A percentile compares a stretch with the other conserved stretches of the same genome.
Evolutionary conservation across 176 grass and related monocot genomes (phyloP).

Genomic region (Oryza meyeriana): DNA sequence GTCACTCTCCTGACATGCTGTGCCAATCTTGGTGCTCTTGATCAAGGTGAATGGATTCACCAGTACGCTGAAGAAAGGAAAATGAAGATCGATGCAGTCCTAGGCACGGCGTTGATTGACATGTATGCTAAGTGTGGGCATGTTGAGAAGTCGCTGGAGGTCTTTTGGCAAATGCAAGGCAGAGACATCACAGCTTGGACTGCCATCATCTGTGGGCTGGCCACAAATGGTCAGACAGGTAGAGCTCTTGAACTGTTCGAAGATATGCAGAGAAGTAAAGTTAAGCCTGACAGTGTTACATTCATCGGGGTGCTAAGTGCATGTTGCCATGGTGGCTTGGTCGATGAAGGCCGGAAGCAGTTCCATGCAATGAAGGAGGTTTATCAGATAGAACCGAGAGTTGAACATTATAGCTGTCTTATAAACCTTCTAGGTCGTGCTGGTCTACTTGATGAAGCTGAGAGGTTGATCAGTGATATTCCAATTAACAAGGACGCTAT

Average conservation of each 20-base stretch:
- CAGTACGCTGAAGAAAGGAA: slow-evolving; percentile 32
- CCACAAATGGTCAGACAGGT: slow-evolving; percentile 50
- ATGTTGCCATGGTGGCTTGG: slow-evolving; percentile 67
- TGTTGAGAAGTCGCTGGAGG: slow-evolving; percentile 44
- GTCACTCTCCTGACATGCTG: slow-evolving; percentile 61
- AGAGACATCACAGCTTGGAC: slow-evolving; percentile 54
- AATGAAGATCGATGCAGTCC: slow-evolving; percentile 49
- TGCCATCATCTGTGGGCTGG: slow-evolving; percentile 59
- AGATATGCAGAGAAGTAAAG: slow-evolving; percentile 42
- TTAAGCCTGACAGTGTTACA: slow-evolving; percentile 49
- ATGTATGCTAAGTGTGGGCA: slow-evolving; percentile 65
- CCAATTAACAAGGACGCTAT: slow-evolving; percentile 34
- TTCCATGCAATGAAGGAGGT: slow-evolving; percentile 52
- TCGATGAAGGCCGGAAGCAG: slow-evolving; percentile 50
- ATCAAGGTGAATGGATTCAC: slow-evolving; percentile 57
- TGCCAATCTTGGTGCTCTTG: slow-evolving; percentile 53
- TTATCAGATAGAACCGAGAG: slow-evolving; percentile 47
- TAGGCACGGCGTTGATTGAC: slow-evolving; percentile 48
- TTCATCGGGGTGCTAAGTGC: slow-evolving; percentile 55
- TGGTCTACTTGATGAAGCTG: slow-evolving; percentile 60
- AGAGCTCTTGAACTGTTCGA: slow-evolving; percentile 58
- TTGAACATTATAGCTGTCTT: slow-evolving; percentile 63
- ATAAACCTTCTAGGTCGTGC: slow-evolving; percentile 62
- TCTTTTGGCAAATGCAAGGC: slow-evolving; percentile 39
- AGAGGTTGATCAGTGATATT: slow-evolving; percentile 44